phyloP scores from a whole-genome alignment of 1,284 basidiomycete species.

The Wallemia hederae region DNA sequence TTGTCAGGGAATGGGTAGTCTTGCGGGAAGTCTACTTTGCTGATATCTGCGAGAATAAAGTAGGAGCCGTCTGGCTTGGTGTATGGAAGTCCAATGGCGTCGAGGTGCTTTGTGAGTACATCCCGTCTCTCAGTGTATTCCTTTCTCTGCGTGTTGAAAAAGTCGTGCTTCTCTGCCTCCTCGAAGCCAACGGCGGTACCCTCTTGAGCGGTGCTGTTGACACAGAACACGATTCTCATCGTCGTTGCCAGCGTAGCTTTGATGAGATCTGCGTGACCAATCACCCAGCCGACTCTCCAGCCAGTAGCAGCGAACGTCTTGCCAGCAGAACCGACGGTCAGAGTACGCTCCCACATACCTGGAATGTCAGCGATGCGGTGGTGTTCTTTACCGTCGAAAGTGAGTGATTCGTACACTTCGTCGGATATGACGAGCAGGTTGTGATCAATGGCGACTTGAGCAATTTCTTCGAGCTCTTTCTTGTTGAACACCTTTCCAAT shows the following conservation, averaged over 20 bases:
- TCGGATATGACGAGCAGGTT: constrained; percentile 82
- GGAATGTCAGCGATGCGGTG: constrained; percentile 68
- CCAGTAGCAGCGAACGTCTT: constrained; percentile 77
- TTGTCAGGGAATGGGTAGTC: constrained; percentile 52
- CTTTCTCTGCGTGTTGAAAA: constrained; percentile 44
- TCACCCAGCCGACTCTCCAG: constrained; percentile 55
- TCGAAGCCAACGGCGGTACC: constrained; percentile 65
- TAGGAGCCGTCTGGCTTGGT: constrained; percentile 64
- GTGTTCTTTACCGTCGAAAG: constrained; percentile 66
- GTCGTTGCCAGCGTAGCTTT: constrained; percentile 61
- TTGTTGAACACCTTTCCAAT: constrained; percentile 79
- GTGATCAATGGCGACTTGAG: constrained; percentile 60
- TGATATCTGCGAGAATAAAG: constrained; percentile 45
- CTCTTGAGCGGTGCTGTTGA: constrained; percentile 72
- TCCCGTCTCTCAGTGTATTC: constrained; percentile 59
- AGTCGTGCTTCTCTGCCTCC: constrained; percentile 35
- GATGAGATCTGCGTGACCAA: constrained; percentile 30
- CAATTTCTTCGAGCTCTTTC: constrained; percentile 53
- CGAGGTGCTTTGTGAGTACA: constrained; percentile 45
- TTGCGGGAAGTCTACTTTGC: constrained; percentile 22
- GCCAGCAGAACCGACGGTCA: constrained; percentile 21
- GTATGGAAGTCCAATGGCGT: constrained; percentile 58
- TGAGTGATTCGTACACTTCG: constrained; percentile 72
- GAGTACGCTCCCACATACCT: constrained; percentile 91
- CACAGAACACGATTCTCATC: constrained; percentile 82